Conservation (phyloP, 306 rosid genomes). For the Phaseolus lunatus region DNA sequence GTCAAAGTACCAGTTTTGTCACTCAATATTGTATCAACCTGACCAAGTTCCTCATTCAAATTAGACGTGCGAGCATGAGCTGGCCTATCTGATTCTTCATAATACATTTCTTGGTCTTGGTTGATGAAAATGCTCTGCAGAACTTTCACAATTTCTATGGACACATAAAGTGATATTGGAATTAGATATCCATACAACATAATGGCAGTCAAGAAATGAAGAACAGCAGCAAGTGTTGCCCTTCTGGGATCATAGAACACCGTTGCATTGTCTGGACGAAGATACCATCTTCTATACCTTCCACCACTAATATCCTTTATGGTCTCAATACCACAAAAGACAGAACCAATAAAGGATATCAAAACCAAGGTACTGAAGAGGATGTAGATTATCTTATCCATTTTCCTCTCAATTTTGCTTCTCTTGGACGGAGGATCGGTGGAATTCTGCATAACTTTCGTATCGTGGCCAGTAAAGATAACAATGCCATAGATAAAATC, state of each 20-base stretch:
- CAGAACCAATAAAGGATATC: conserved; percentile 73
- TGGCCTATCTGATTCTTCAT: conserved; percentile 71
- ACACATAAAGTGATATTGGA: conserved; percentile 89
- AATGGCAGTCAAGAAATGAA: conserved; percentile 88
- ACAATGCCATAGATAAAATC: conserved; percentile 74
- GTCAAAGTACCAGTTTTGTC: conserved; percentile 96
- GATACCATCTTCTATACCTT: conserved; percentile 77
- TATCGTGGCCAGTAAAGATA: conserved; percentile 84
- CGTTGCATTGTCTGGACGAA: conserved; percentile 63
- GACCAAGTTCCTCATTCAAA: conserved; percentile 94
- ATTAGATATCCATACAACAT: conserved; percentile 90
- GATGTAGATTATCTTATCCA: conserved; percentile 85
- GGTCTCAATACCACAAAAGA: conserved; percentile 67
- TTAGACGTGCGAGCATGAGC: conserved; percentile 92
- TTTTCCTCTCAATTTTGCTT: conserved; percentile 84
- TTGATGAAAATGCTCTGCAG: conserved; percentile 85
- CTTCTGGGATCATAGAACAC: conserved; percentile 67
- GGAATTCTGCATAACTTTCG: conserved; percentile 93
- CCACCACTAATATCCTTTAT: conserved; percentile 55
- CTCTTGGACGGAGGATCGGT: conserved; percentile 90
- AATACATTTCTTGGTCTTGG: conserved; percentile 82
- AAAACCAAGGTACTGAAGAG: conserved; percentile 79
- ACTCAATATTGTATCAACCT: conserved; percentile 78
- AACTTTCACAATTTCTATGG: conserved; percentile 93
- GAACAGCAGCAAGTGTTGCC: conserved; percentile 62